Conservation (phyloP, 345 rosid genomes). For the Firmiana major region DNA sequence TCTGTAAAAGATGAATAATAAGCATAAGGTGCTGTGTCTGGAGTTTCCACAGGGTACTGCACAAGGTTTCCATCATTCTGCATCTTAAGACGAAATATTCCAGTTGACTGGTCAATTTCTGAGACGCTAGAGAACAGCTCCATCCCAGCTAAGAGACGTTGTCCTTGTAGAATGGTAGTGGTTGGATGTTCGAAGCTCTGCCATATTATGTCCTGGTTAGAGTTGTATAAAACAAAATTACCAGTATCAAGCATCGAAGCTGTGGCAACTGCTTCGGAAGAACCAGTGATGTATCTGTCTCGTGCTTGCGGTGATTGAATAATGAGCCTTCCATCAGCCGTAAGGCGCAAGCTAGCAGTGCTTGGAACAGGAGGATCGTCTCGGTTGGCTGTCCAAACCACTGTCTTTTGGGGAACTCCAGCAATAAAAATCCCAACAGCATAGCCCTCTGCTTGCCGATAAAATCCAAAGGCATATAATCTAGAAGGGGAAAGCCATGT, state of each 20-base stretch:
- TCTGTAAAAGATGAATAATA: constrained; percentile 9
- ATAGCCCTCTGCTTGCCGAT: neutral
- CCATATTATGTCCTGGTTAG: constrained; percentile 19
- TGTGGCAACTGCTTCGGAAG: neutral
- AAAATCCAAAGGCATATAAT: neutral
- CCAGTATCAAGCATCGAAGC: constrained; percentile 24
- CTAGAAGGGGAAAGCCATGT: neutral
- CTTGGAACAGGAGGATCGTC: neutral
- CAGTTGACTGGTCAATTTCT: constrained; percentile 20
- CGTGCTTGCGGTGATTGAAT: neutral
- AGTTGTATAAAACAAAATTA: constrained; percentile 30
- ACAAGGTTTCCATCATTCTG: constrained; percentile 16
- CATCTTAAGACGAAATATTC: constrained; percentile 28
- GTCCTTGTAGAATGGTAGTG: constrained; percentile 34
- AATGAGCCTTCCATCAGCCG: neutral
- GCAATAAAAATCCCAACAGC: neutral
- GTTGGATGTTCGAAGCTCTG: constrained; percentile 34
- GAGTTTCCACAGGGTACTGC: constrained; percentile 15
- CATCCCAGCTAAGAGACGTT: constrained; percentile 18
- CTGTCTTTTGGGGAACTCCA: neutral
- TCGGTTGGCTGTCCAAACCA: constrained; percentile 11
- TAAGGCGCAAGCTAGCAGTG: neutral
- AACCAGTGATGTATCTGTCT: neutral
- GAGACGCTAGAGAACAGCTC: constrained; percentile 20
- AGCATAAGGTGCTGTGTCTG: neutral